These are phyloP conservation scores for Vitis labrusca DNA, from an alignment of 164 flowering plant genomes.

Conservation along the genomic window DNA sequence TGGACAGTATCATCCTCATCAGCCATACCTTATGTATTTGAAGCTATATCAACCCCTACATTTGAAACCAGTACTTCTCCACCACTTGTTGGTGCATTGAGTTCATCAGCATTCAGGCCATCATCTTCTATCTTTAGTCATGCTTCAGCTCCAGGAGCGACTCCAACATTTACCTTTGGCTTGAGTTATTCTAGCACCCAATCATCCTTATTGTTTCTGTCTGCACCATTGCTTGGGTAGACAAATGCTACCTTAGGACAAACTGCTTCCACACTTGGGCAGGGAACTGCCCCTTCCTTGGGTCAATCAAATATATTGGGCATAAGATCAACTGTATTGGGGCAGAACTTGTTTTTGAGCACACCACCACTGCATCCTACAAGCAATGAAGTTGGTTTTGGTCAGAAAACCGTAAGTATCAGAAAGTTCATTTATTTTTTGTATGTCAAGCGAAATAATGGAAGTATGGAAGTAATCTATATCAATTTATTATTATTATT, in stretches of 20 bases:
- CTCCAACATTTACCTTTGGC: slow-evolving; percentile 54
- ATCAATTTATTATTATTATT: too few relatives aligned
- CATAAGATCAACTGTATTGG: slow-evolving; percentile 61
- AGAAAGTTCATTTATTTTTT: neutral
- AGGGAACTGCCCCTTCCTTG: slow-evolving; percentile 48
- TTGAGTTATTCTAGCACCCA: slow-evolving; percentile 64
- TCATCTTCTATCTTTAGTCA: slow-evolving; percentile 58
- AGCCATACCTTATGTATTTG: slow-evolving; percentile 55
- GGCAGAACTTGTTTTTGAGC: slow-evolving; percentile 55
- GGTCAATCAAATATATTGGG: slow-evolving; percentile 50
- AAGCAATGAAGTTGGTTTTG: slow-evolving; percentile 40
- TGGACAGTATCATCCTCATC: slow-evolving; percentile 42
- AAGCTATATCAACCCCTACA: slow-evolving; percentile 39
- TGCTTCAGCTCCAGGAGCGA: slow-evolving; percentile 48
- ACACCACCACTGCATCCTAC: slow-evolving; percentile 47
- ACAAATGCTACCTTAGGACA: slow-evolving; percentile 61
- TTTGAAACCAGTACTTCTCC: slow-evolving; percentile 56
- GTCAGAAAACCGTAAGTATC: slow-evolving; percentile 63
- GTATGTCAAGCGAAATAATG: too few relatives aligned
- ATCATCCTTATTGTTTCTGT: slow-evolving; percentile 65
- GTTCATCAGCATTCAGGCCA: slow-evolving; percentile 53
- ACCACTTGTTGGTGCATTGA: slow-evolving; percentile 54
- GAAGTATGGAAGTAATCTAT: too few relatives aligned
- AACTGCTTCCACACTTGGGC: slow-evolving; percentile 53
- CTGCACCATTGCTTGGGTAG: slow-evolving; percentile 67